A percentile compares a stretch with the other conserved stretches of the same genome.
phyloP scores from a whole-genome alignment of 495 filamentous ascomycete genomes.

The Podospora australis region DNA sequence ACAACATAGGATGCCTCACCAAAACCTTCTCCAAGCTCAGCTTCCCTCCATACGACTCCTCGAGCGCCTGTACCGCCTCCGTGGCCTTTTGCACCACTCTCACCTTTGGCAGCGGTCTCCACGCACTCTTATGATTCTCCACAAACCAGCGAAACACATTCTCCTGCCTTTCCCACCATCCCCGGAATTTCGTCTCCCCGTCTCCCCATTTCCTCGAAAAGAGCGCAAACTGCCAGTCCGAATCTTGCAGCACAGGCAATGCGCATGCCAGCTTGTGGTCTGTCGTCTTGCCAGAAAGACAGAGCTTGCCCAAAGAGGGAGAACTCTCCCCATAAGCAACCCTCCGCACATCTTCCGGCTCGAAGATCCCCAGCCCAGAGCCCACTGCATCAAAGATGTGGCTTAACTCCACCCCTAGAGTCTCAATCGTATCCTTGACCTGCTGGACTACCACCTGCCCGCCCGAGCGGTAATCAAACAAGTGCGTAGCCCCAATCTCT shows the following conservation, averaged over 20 bases:
- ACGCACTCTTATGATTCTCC: conserved; percentile 6
- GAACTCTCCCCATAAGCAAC: conserved; percentile 6
- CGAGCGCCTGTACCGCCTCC: conserved; percentile 4
- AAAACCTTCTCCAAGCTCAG: conserved; percentile 9
- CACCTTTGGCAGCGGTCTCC: conserved; percentile 4
- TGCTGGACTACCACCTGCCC: conserved; percentile 9
- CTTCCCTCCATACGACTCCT: conserved; percentile 1
- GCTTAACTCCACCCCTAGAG: not conserved
- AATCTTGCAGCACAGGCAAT: not conserved
- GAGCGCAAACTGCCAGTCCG: conserved; percentile 7
- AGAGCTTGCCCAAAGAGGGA: not conserved
- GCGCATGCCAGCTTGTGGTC: not conserved
- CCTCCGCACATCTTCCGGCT: not conserved
- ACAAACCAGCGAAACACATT: conserved; percentile 9
- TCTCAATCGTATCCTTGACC: not conserved
- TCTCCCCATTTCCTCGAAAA: conserved; percentile 4
- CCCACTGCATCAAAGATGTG: conserved; percentile 6
- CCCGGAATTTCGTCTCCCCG: not conserved
- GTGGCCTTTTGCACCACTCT: conserved; percentile 2
- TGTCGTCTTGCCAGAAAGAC: not conserved
- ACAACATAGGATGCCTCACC: conserved; percentile 10
- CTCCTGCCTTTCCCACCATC: conserved; percentile 11
- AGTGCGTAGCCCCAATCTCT: conserved; percentile 3
- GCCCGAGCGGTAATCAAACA: conserved; percentile 6
- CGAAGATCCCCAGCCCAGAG: not conserved